Evolutionary conservation across 352 stramenopile species (phyloP), one percentile per base, ranked within the genome.

Genomic region (Saprolegnia parasitica): DNA sequence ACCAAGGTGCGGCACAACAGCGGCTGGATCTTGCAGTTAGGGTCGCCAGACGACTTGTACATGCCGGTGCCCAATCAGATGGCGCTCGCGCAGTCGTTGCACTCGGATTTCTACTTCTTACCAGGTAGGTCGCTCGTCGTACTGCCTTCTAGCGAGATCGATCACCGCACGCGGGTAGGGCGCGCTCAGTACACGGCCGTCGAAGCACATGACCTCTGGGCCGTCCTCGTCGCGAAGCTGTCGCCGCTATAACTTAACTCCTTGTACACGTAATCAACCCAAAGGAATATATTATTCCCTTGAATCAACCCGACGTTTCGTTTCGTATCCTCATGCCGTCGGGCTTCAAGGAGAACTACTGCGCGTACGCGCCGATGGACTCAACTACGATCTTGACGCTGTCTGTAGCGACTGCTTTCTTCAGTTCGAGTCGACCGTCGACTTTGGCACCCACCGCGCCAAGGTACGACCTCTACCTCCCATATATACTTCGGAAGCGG

Each of bases 21-120:
- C 21, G n/a, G 9, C 24, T 70, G 63, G 63, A 26, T 70, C 4
- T 11, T 70, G 62, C 63, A 70, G 35, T 47, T 70, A 49, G 63
- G 63, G 18, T 60, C 63, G 20, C 47, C 46, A 9, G 63, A 62
- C 40, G 63, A 70, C 42, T 26, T 42, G 13, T 70, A 62, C 24
- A 20, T 49, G 32, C 63, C 63, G 10, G 5, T 20, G 1, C 20
- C 18, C 15, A 24, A 62, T 15, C 63, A 68, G 62, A 45, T 37
- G 29, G 21, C 26, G 20, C 16, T 68, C 9, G 62, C 62, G 15
- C n/a, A 24, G 37, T 11, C 60, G 5, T 24, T 67, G 46, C 18
- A 56, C 21, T 56, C 60, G 23, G 42, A 68, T 5, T 68, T 45
- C 24, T 52, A 70, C 23, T 70, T 61, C 9, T 23, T 70, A 1